Evolutionary conservation across 768 basidiomycete genomes (phyloP).

Genomic region (Kockovaella imperatae): DNA sequence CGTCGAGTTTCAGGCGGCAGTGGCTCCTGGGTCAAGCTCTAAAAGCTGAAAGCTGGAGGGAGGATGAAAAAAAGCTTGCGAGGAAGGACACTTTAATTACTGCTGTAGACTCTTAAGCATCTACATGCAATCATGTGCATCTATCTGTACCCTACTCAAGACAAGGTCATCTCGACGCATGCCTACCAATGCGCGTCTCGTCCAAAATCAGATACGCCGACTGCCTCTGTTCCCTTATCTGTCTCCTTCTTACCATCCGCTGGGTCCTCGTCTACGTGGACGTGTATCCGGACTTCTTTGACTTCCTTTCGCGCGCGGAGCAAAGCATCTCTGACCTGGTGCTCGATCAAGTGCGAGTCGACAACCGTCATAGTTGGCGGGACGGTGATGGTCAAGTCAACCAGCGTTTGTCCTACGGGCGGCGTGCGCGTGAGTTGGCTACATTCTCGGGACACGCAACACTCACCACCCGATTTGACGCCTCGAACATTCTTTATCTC

Average conservation of each 20-base stretch:
- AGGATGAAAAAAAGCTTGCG: too few relatives aligned
- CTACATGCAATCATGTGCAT: too few relatives aligned
- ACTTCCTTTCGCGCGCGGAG: constrained; percentile 45
- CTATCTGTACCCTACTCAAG: too few relatives aligned
- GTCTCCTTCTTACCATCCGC: too few relatives aligned
- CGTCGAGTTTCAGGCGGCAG: constrained; percentile 8
- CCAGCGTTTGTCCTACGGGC: constrained; percentile 64
- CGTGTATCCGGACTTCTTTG: constrained; percentile 42
- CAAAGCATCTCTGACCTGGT: constrained; percentile 49
- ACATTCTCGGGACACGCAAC: background rate
- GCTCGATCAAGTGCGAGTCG: constrained; percentile 58
- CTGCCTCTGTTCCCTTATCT: too few relatives aligned
- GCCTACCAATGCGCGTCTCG: too few relatives aligned
- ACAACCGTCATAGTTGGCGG: constrained; percentile 54
- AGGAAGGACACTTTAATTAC: too few relatives aligned
- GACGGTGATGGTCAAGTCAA: constrained; percentile 73
- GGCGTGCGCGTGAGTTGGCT: background rate
- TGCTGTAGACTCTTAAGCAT: too few relatives aligned
- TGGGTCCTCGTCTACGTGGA: constrained; percentile 34
- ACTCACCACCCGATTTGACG: constrained; percentile 42
- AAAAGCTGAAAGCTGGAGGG: too few relatives aligned
- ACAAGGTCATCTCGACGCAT: too few relatives aligned
- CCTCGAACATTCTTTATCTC: constrained; percentile 40
- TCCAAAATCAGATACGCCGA: too few relatives aligned
- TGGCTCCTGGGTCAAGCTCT: constrained; percentile 30